phyloP scores from a whole-genome alignment of 2,329 filamentous ascomycete genomes.

The Tolypocladium guangdongense region DNA sequence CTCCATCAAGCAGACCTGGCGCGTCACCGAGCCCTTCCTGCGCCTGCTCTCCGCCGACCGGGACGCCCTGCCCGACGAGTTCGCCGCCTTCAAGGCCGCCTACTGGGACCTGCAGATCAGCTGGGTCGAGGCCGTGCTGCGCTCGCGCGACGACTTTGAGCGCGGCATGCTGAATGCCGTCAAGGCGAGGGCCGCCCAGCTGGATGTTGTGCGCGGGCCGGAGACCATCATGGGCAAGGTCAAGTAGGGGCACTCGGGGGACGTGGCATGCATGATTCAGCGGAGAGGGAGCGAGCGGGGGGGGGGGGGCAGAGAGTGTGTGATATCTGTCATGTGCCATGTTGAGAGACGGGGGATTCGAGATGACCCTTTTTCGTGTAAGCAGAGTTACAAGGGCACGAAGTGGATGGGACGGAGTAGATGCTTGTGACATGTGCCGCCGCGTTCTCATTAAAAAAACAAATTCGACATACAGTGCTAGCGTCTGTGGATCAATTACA shows the following conservation, averaged over 20 bases:
- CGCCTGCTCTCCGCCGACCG: constrained; percentile 69
- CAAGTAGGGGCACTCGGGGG: constrained; percentile 37
- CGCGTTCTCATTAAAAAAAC: neutral
- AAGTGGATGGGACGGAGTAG: neutral
- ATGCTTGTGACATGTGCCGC: neutral
- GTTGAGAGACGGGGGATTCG: neutral
- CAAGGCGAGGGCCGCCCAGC: constrained; percentile 78
- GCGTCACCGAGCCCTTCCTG: constrained; percentile 76
- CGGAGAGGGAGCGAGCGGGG: no score
- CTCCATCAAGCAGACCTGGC: constrained; percentile 83
- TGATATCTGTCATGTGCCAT: neutral
- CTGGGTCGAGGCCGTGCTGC: constrained; percentile 89
- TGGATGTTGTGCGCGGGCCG: constrained; percentile 65
- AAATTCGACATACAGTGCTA: neutral
- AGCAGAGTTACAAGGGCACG: neutral
- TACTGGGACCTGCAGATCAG: constrained; percentile 93
- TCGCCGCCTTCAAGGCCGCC: constrained; percentile 68
- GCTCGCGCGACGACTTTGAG: constrained; percentile 87
- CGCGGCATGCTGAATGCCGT: constrained; percentile 77
- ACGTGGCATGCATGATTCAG: neutral
- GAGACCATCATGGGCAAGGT: constrained; percentile 96
- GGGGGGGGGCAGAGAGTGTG: neutral
- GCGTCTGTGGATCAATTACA: neutral
- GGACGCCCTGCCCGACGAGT: constrained; percentile 61
- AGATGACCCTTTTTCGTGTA: neutral